Conservation (phyloP, 2,329 filamentous ascomycete species). For the Nemania abortiva region DNA sequence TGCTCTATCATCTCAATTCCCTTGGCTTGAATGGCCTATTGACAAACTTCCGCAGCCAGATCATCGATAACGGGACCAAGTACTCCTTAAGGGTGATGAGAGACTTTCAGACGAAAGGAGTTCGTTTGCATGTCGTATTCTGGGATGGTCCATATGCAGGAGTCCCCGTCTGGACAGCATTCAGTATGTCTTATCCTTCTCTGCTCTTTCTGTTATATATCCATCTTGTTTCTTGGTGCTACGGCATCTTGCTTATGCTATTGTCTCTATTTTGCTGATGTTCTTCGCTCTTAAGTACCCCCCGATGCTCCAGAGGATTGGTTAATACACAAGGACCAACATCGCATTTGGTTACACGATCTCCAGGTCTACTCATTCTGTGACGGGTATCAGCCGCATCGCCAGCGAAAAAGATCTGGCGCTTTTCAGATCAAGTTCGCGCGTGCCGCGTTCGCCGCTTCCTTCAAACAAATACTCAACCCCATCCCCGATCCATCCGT, state of each 20-base stretch:
- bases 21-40: conserved; percentile 12
- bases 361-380: conserved; percentile 71
- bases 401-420: conserved; percentile 61
- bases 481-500: conserved; percentile 42
- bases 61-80: conserved; percentile 66
- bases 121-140: conserved; percentile 68
- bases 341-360: conserved; percentile 65
- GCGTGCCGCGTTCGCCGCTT: conserved; percentile 49
- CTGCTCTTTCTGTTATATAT: not conserved
- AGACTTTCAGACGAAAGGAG: conserved; percentile 60
- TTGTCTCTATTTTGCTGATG: not conserved
- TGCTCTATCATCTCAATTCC: not conserved
- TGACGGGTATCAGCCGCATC: conserved; percentile 64
- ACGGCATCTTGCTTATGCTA: not conserved
- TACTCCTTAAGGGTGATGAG: conserved; percentile 67
- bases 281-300: conserved; percentile 58
- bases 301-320: conserved; percentile 61
- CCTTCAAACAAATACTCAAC: conserved; percentile 59
- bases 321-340: conserved; percentile 62
- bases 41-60: conserved; percentile 58
- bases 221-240: not conserved
- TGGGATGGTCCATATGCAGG: conserved; percentile 65
- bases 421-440: conserved; percentile 66
- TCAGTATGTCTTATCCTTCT: conserved; percentile 58
- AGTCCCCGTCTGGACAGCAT: conserved; percentile 74